These are phyloP conservation scores for Globisporangium megalacanthum DNA, from an alignment of 352 stramenopile genomes.

Conservation along the genomic window DNA sequence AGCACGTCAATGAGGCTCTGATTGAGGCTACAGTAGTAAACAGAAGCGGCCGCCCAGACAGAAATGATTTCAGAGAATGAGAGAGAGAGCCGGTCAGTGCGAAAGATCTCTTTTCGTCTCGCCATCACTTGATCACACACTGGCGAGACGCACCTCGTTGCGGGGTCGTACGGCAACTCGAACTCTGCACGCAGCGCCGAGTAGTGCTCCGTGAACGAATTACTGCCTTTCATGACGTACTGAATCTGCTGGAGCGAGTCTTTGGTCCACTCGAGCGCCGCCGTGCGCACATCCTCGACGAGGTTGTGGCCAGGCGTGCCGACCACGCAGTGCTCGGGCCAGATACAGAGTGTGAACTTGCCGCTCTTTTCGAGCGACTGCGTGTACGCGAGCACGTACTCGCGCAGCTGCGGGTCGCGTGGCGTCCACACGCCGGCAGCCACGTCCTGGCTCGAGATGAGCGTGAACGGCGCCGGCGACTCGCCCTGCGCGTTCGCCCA, in stretches of 20 bases:
- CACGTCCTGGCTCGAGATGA: slow-evolving; percentile 87
- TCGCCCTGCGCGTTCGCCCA: slow-evolving; percentile 75
- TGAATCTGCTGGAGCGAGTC: slow-evolving; percentile 54
- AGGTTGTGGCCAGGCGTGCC: slow-evolving; percentile 89
- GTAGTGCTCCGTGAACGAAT: slow-evolving; percentile 97
- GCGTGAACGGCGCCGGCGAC: slow-evolving; percentile 89
- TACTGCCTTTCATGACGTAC: slow-evolving; percentile 93
- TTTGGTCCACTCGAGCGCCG: slow-evolving; percentile 84
- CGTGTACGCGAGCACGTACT: slow-evolving; percentile 91
- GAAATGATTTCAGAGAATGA: background rate
- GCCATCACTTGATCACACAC: background rate
- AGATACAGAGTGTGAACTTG: slow-evolving; percentile 93
- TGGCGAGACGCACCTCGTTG: slow-evolving; percentile 36
- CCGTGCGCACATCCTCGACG: slow-evolving; percentile 73
- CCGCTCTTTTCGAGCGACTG: slow-evolving; percentile 77
- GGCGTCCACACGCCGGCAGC: slow-evolving; percentile 46
- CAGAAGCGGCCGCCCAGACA: background rate
- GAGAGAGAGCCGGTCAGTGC: background rate
- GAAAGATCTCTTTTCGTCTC: background rate
- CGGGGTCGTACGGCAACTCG: slow-evolving; percentile 63
- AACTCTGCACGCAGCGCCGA: slow-evolving; percentile 93
- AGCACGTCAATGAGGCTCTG: slow-evolving; percentile 80
- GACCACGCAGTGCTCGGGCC: slow-evolving; percentile 97
- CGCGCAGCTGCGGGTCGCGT: slow-evolving; percentile 53
- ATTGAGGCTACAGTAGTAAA: slow-evolving; percentile 71